Conservation (phyloP, 2,329 filamentous ascomycete genomes). For the Rhytidhysteron rufulum region DNA sequence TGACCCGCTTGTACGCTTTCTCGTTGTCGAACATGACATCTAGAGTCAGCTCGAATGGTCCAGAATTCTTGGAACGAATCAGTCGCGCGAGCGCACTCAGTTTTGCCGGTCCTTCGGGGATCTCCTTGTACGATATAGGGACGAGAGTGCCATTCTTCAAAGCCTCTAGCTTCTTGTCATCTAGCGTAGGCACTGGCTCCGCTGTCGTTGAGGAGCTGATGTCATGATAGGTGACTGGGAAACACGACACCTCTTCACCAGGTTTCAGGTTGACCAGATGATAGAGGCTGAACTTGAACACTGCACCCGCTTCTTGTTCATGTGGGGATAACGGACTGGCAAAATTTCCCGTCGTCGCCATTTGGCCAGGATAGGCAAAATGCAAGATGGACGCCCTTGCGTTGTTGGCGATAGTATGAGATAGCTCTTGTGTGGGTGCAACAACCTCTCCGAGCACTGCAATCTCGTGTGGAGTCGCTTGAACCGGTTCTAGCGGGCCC, state of each 20-base stretch:
- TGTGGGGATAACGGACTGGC: constrained; percentile 42
- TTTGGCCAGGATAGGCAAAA: constrained; percentile 47
- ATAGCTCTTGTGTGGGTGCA: constrained; percentile 44
- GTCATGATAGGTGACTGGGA: not conserved
- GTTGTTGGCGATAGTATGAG: constrained; percentile 41
- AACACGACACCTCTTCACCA: no score
- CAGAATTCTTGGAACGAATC: no score
- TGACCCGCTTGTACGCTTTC: no score
- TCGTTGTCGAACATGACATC: no score
- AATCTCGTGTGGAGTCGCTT: constrained; percentile 34
- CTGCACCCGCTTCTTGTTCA: constrained; percentile 38
- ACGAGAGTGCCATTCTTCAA: not conserved
- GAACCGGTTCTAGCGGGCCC: constrained; percentile 7
- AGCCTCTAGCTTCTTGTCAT: not conserved
- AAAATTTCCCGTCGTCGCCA: constrained; percentile 53
- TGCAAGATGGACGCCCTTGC: constrained; percentile 45
- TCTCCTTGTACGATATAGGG: constrained; percentile 1
- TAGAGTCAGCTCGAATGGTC: no score
- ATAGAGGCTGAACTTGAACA: constrained; percentile 35
- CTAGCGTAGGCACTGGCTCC: no score
- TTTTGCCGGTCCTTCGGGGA: not conserved
- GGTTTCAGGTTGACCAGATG: no score
- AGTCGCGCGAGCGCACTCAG: not conserved
- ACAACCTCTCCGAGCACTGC: constrained; percentile 48
- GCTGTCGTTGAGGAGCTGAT: no score